These are phyloP conservation scores for Trichophyton equinum DNA, from an alignment of 2,329 filamentous ascomycete genomes.

Conservation along the genomic window DNA sequence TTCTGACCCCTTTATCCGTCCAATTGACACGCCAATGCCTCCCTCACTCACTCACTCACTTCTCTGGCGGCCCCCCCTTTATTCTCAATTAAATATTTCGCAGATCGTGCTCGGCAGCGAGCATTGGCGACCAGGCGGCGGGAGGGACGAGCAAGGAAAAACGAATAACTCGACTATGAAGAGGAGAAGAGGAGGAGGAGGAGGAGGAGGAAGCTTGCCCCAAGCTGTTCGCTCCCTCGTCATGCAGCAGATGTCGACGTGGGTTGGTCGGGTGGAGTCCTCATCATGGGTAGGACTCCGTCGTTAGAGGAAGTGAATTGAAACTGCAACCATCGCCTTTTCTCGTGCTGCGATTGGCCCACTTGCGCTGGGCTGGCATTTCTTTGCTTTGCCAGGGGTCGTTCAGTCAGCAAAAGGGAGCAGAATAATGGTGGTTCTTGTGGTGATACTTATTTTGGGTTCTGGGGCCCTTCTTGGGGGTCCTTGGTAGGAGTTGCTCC, in stretches of 20 bases:
- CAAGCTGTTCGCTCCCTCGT: conserved; percentile 1
- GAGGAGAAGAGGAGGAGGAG: neutral
- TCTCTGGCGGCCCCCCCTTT: neutral
- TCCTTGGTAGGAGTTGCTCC: too few species aligned
- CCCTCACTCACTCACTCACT: too few species aligned
- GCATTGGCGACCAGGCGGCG: neutral
- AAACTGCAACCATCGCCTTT: conserved; percentile 2
- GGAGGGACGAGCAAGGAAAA: neutral
- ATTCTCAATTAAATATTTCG: neutral
- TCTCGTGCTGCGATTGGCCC: neutral
- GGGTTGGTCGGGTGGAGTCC: neutral
- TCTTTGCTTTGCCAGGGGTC: neutral
- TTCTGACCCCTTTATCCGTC: neutral
- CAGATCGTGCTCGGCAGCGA: conserved; percentile 1
- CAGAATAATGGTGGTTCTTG: too few species aligned
- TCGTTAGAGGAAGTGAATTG: neutral
- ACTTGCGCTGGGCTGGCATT: neutral
- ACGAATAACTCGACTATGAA: neutral
- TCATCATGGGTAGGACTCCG: neutral
- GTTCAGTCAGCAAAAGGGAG: too few species aligned
- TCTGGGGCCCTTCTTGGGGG: too few species aligned
- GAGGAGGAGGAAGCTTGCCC: neutral
- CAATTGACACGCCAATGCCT: neutral
- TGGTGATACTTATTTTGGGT: too few species aligned
- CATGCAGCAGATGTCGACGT: neutral